phyloP scores from a whole-genome alignment of 192 early-diverging fungal genomes.

The Backusella macrospora region DNA sequence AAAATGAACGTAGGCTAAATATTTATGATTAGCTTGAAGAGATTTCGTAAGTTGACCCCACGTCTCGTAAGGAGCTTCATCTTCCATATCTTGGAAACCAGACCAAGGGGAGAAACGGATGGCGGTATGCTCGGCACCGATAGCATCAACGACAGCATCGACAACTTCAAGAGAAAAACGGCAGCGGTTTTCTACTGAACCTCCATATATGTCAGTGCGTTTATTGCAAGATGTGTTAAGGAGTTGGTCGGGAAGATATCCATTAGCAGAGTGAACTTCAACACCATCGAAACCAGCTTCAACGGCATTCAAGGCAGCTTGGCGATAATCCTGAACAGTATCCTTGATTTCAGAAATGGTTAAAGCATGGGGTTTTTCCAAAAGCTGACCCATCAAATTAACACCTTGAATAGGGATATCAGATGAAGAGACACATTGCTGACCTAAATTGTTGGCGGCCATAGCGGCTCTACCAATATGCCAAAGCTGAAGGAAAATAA shows the following conservation, averaged over 20 bases:
- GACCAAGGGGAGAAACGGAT: constrained; percentile 38
- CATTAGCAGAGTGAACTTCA: constrained; percentile 90
- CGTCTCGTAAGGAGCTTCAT: constrained; percentile 27
- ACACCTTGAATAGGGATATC: constrained; percentile 23
- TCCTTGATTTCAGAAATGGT: constrained; percentile 11
- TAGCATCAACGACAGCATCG: constrained; percentile 19
- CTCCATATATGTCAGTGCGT: constrained; percentile 56
- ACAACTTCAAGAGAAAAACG: constrained; percentile 31
- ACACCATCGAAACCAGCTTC: constrained; percentile 86
- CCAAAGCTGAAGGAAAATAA: constrained; percentile 64
- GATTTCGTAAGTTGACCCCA: constrained; percentile 26
- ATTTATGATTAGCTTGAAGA: constrained; percentile 27
- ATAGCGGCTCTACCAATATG: constrained; percentile 29
- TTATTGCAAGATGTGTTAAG: constrained; percentile 78
- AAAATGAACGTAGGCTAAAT: constrained; percentile 38
- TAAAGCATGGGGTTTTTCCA: constrained; percentile 28
- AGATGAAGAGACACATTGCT: constrained; percentile 30
- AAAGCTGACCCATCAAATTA: constrained; percentile 3
- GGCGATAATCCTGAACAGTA: constrained; percentile 11
- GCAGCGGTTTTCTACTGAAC: constrained; percentile 25
- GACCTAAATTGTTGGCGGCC: background rate
- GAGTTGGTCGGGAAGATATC: constrained; percentile 84
- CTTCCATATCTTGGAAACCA: constrained; percentile 36
- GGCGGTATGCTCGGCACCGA: constrained; percentile 34
- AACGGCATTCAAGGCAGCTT: constrained; percentile 69